phyloP scores from a whole-genome alignment of 306 rosid species.

The Cicer chorassanicum region DNA sequence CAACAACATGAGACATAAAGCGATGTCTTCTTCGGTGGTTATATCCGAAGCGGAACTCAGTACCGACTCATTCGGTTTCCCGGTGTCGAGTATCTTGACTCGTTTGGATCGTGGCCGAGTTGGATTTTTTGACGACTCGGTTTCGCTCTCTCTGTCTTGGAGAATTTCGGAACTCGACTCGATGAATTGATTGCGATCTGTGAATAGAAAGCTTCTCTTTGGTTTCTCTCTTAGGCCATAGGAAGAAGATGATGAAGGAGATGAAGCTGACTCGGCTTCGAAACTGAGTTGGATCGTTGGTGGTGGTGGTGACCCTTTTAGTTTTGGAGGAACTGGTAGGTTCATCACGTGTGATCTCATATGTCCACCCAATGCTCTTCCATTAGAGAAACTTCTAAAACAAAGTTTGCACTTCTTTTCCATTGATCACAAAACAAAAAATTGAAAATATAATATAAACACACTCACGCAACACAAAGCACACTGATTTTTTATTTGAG shows the following conservation, averaged over 20 bases:
- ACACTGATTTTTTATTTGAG: slow-evolving; percentile 20
- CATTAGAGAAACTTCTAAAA: slow-evolving; percentile 75
- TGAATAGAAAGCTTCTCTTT: slow-evolving; percentile 62
- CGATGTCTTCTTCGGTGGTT: slow-evolving; percentile 78
- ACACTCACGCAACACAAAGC: slow-evolving; percentile 24
- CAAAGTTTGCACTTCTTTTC: slow-evolving; percentile 86
- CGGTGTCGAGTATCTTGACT: not conserved
- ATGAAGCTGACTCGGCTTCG: slow-evolving; percentile 62
- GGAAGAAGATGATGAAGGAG: slow-evolving; percentile 46
- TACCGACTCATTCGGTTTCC: slow-evolving; percentile 53
- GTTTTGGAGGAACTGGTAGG: slow-evolving; percentile 64
- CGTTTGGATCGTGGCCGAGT: slow-evolving; percentile 77
- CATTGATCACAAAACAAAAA: slow-evolving; percentile 49
- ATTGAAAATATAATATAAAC: slow-evolving; percentile 33
- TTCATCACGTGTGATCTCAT: slow-evolving; percentile 97
- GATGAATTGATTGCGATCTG: slow-evolving; percentile 68
- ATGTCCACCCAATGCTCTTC: slow-evolving; percentile 96
- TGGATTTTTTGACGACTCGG: slow-evolving; percentile 77
- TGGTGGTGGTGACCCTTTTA: slow-evolving; percentile 32
- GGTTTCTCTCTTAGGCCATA: slow-evolving; percentile 77
- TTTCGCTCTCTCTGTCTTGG: slow-evolving; percentile 83
- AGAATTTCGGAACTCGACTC: slow-evolving; percentile 71
- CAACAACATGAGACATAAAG: slow-evolving; percentile 83
- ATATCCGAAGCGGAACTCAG: slow-evolving; percentile 72
- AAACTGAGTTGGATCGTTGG: slow-evolving; percentile 50